Evolutionary conservation across 768 basidiomycete species (phyloP).

Genomic region (Amanita exitialis): DNA sequence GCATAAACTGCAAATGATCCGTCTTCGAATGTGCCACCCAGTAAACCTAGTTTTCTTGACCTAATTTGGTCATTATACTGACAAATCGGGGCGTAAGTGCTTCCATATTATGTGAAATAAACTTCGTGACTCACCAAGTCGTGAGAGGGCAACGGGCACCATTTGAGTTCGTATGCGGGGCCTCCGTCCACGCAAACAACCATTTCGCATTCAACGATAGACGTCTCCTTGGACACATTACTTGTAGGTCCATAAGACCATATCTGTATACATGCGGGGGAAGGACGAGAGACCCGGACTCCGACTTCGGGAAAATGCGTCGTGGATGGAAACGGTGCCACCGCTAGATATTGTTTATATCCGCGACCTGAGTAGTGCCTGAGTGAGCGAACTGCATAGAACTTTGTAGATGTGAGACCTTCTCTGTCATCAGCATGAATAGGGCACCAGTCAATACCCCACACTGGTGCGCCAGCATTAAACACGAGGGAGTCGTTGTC

Average conservation of each 20-base stretch:
- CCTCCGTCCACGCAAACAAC: slow-evolving; percentile 80
- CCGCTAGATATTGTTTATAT: slow-evolving; percentile 74
- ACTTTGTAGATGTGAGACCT: slow-evolving; percentile 25
- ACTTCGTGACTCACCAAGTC: slow-evolving; percentile 30
- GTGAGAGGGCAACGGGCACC: slow-evolving; percentile 87
- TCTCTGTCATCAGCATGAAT: slow-evolving; percentile 46
- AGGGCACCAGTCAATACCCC: slow-evolving; percentile 93
- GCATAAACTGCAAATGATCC: slow-evolving; percentile 73
- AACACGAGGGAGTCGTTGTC: slow-evolving; percentile 61
- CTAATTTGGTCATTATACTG: slow-evolving; percentile 13
- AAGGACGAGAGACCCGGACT: slow-evolving; percentile 41
- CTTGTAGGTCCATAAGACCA: slow-evolving; percentile 45
- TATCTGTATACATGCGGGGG: slow-evolving; percentile 71
- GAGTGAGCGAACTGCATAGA: not conserved
- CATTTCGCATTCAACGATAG: slow-evolving; percentile 65
- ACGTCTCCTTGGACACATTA: slow-evolving; percentile 2
- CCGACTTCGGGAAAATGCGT: slow-evolving; percentile 62
- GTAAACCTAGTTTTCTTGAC: slow-evolving; percentile 63
- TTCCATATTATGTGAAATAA: not conserved
- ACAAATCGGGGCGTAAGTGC: not conserved
- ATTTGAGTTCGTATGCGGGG: slow-evolving; percentile 72
- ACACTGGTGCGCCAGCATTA: slow-evolving; percentile 84
- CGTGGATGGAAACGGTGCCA: slow-evolving; percentile 62
- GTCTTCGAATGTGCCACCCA: slow-evolving; percentile 82
- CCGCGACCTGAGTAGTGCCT: slow-evolving; percentile 28